Base-by-base conservation (phyloP, 2,329 filamentous ascomycete genomes). In the Xylariaceae sp. region DNA sequence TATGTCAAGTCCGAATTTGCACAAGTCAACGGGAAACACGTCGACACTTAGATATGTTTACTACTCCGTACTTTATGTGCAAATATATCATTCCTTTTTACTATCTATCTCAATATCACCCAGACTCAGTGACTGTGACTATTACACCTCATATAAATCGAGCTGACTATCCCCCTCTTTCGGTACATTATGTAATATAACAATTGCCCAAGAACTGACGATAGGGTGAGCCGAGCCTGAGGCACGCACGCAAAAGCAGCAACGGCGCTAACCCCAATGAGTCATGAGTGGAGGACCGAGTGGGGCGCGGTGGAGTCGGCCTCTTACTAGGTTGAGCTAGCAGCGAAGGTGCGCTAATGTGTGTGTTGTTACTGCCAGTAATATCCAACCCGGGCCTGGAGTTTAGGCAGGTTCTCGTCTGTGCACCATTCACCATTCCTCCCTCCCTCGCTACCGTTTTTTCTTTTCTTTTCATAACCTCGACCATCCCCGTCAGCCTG, bases 401-500 rank as follows among this genome's bases (percentile, higher is more conserved):
- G n/a, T 6, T n/a, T 45, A n/a, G 9, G 9, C 13, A 42, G 37
- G 37, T 42, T 42, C 37, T 42, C 13, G 37, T 42, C 37, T 42
- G 37, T 42, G 37, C 37, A 42, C 23, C 23, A 30, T 30, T 9
- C 42, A 45, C 42, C 42, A 45, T 45, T 42, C 11, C 37, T 50
- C 53, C 30, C 56, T 52, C 44, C 30, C 53, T 63, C 61, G 53
- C 58, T 63, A 48, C 58, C 56, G 39, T 45, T 56, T 30, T 51
- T 56, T 51, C 55, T 47, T 60, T 64, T 62, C 52, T 51, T 56
- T 59, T 58, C 60, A 60, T 58, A 60, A 51, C 53, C 57, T 56
- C 47, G 57, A 57, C 57, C 57, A 64, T 60, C 60, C 62, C 57
- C 62, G 60, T 62, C 56, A 53, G 18, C 59, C 17, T 42, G 30